Percentiles rank a stretch among this genome's conserved stretches.
These are phyloP conservation scores for Calonectria multiphialidica DNA, from an alignment of 2,329 filamentous ascomycete genomes.

Conservation along the genomic window DNA sequence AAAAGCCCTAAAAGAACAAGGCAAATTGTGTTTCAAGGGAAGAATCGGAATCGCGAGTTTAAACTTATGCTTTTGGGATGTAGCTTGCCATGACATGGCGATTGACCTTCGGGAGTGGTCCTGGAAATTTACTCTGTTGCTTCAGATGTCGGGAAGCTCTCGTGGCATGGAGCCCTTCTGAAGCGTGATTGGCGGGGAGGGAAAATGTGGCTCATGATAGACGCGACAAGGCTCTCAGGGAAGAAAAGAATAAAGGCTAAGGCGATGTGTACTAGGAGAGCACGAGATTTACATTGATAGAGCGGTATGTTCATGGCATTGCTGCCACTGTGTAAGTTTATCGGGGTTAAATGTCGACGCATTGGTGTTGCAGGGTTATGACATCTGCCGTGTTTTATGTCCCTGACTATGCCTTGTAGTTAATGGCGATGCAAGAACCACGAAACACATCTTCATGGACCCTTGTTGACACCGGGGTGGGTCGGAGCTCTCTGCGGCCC, in stretches of 20 bases:
- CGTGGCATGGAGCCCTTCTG: not conserved
- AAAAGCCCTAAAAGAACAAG: too few relatives aligned
- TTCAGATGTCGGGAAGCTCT: slow-evolving; percentile 5
- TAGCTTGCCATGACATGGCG: not conserved
- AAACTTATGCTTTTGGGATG: not conserved
- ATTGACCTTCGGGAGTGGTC: not conserved
- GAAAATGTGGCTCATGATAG: not conserved
- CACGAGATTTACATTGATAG: not conserved
- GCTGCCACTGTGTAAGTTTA: not conserved
- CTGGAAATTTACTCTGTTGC: slow-evolving; percentile 13
- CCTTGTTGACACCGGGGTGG: not conserved
- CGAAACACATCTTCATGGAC: not conserved
- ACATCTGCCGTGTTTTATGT: slow-evolving; percentile 1
- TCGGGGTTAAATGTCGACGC: not conserved
- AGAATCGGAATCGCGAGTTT: not conserved
- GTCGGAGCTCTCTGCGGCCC: not conserved
- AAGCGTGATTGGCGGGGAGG: not conserved
- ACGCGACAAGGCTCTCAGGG: not conserved
- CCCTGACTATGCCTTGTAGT: not conserved
- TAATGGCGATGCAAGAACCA: not conserved
- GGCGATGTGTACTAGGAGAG: not conserved
- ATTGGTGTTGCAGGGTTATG: not conserved
- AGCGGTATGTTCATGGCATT: not conserved
- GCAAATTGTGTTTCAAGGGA: not conserved
- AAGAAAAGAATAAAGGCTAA: not conserved